Percentiles rank a stretch among this genome's conserved stretches.
These are phyloP conservation scores for Fusarium annulatum DNA, from an alignment of 2,329 filamentous ascomycete genomes.

Conservation along the genomic window DNA sequence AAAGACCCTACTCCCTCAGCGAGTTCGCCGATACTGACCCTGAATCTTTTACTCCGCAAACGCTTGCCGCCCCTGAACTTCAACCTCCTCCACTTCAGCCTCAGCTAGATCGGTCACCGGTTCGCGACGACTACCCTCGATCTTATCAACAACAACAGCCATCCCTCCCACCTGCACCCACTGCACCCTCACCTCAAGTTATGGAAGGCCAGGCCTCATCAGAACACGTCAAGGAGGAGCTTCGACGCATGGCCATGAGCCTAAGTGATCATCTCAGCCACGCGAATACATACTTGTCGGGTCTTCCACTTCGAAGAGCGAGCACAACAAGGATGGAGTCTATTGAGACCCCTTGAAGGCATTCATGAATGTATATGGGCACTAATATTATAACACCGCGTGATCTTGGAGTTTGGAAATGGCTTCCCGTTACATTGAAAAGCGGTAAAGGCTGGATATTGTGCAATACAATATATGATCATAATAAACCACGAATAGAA, in stretches of 20 bases:
- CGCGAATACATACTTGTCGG: conserved; percentile 58
- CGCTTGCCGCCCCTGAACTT: conserved; percentile 43
- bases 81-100: conserved; percentile 39
- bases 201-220: conserved; percentile 65
- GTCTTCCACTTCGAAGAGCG: conserved; percentile 52
- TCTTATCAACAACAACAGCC: conserved; percentile 28
- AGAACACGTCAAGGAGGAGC: conserved; percentile 62
- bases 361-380: neutral
- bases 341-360: conserved; percentile 35
- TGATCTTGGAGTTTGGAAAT: neutral
- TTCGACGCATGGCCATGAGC: conserved; percentile 62
- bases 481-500: conserved; percentile 33
- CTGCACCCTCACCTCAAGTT: conserved; percentile 61
- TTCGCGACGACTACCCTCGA: conserved; percentile 28
- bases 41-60: conserved; percentile 50
- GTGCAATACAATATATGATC: conserved; percentile 14
- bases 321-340: conserved; percentile 48
- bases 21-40: conserved; percentile 56
- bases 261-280: conserved; percentile 61
- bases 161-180: conserved; percentile 52
- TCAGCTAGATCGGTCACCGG: conserved; percentile 34
- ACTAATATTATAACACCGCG: neutral
- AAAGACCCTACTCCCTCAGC: conserved; percentile 53
- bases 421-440: neutral
- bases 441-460: neutral